Evolutionary conservation across 208 protist species (phyloP).

Genomic region (Acanthamoeba quina): DNA sequence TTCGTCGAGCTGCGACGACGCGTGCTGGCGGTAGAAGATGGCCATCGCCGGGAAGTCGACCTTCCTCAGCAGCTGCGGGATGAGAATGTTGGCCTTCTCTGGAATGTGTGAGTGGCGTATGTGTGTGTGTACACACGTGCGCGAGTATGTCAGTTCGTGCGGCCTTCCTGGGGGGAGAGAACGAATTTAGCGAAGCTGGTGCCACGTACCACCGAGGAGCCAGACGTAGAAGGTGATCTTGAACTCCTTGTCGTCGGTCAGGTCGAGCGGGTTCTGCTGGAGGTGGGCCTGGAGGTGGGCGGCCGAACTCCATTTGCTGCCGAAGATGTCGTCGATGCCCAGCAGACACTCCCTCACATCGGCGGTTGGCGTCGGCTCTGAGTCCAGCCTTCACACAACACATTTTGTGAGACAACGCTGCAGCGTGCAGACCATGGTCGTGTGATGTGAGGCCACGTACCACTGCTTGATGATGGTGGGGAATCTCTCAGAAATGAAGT

Average conservation of each 20-base stretch:
- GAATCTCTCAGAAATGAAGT: slow-evolving; percentile 40
- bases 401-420: neutral
- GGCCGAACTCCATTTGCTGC: slow-evolving; percentile 2
- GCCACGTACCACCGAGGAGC: slow-evolving; percentile 8
- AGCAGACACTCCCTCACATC: slow-evolving; percentile 4
- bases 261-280: neutral
- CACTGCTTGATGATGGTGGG: slow-evolving; percentile 31
- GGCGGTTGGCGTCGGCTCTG: neutral
- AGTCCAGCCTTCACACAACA: neutral
- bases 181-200: neutral
- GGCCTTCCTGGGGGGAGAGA: neutral
- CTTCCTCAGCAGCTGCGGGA: slow-evolving; percentile 24
- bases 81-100: slow-evolving; percentile 34
- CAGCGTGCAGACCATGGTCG: neutral
- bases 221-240: slow-evolving; percentile 71
- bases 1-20: neutral
- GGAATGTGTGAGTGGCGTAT: neutral
- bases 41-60: neutral
- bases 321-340: neutral
- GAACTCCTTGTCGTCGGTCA: slow-evolving; percentile 61
- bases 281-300: slow-evolving; percentile 42
- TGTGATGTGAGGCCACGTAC: neutral
- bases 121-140: too few species aligned
- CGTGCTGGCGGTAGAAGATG: slow-evolving; percentile 25
- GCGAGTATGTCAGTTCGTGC: neutral